Evolutionary conservation across 2,329 filamentous ascomycete species (phyloP), one percentile per base, ranked within the genome.

Genomic region (Sporothrix sp.): DNA sequence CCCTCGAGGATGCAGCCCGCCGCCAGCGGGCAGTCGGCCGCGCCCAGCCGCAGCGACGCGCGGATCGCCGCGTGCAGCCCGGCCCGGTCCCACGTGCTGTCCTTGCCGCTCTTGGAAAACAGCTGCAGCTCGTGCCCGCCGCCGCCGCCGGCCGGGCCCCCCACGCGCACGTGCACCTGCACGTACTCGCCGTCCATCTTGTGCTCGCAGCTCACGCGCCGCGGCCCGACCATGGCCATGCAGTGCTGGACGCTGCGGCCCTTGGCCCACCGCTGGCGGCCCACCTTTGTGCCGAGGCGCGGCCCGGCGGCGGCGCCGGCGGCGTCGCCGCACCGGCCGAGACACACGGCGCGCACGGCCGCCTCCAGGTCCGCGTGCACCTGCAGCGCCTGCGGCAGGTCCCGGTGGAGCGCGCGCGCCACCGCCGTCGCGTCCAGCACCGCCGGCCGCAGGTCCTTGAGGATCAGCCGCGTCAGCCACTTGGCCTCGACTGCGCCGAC

Each of bases 181-280:
- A 87, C 94, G 58, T 93, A 95, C 64, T 95, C 89, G 11, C 86
- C 88, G 59, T 95, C 88, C 54, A 94, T 79, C 62, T 95, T 95
- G 47, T 82, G 74, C 63, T 95, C 87, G 21, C 88, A 75, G 52
- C 83, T 86, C 76, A 90, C 75, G 0, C 76, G 69, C 0, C 73
- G 71, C 4, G 27, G 36, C 4, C 70, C 72, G 2, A 75, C 70
- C 70, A 91, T 78, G 16, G 80, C 71, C 18, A 86, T 65, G 61
- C 85, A 91, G 61, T 93, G 78, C 53, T 87, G 82, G 58, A 91
- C 84, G 56, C 81, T 84, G 46, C 82, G 72, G 9, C 74, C 82
- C 60, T 85, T 85, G 40, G 76, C 66, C 74, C 81, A 86, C 1
- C 70, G 67, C 35, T 82, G 78, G 18, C 82, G 71, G 14, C 81